phyloP scores from a whole-genome alignment of 805 yeast genomes.

The Groenewaldozyma salmanticensis region DNA sequence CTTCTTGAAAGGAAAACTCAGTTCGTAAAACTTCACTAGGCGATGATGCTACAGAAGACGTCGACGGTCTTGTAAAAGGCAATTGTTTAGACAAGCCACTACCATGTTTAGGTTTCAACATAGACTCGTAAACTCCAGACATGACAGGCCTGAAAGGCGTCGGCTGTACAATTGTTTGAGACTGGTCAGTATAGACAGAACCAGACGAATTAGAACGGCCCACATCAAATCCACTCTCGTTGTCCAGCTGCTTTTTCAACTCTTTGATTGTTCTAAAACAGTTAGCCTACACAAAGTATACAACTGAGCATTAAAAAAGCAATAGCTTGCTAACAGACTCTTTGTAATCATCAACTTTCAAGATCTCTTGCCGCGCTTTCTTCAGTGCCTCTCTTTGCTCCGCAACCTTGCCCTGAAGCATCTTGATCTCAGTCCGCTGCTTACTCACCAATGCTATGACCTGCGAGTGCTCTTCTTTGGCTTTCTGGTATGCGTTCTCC shows the following conservation, averaged over 20 bases:
- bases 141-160: too few relatives aligned
- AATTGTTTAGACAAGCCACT: too few relatives aligned
- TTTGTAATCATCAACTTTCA: neutral
- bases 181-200: neutral
- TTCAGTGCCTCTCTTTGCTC: neutral
- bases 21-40: neutral
- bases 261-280: neutral
- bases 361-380: slow-evolving; percentile 3
- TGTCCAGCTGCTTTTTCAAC: neutral
- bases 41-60: neutral
- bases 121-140: too few relatives aligned
- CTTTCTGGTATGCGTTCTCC: neutral
- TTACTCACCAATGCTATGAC: neutral
- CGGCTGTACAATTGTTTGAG: neutral
- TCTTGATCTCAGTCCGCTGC: neutral
- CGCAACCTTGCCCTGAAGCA: neutral
- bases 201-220: neutral
- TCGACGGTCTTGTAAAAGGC: neutral
- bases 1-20: neutral
- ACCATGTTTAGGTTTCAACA: too few relatives aligned
- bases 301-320: neutral
- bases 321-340: neutral
- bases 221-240: neutral
- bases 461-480: neutral
- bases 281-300: neutral